Conservation (phyloP, 768 basidiomycete species). For the Termitomyces bulborhizus region DNA sequence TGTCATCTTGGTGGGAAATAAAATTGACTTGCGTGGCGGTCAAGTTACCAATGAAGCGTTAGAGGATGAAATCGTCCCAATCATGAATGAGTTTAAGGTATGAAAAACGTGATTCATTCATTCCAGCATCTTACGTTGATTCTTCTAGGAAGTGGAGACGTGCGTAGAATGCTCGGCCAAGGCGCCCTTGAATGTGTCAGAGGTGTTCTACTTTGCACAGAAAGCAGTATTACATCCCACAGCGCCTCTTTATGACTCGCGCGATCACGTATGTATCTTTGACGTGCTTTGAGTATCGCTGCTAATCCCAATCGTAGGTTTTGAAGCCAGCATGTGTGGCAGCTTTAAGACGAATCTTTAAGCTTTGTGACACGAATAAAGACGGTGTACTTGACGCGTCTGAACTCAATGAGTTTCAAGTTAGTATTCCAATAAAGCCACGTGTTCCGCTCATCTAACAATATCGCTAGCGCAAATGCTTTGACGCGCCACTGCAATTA, state of each 20-base stretch:
- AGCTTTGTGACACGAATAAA: slow-evolving; percentile 91
- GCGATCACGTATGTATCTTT: slow-evolving; percentile 70
- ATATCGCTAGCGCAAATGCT: slow-evolving; percentile 76
- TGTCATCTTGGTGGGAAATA: slow-evolving; percentile 96
- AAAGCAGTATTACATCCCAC: slow-evolving; percentile 97
- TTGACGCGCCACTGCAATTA: slow-evolving; percentile 84
- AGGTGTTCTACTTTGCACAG: slow-evolving; percentile 98
- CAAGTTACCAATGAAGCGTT: slow-evolving; percentile 91
- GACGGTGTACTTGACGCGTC: slow-evolving; percentile 86
- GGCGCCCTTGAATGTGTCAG: slow-evolving; percentile 85
- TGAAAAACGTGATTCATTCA: slow-evolving; percentile 9
- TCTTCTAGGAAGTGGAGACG: slow-evolving; percentile 90
- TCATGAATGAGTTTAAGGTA: slow-evolving; percentile 99
- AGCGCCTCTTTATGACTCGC: slow-evolving; percentile 92
- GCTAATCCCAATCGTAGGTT: slow-evolving; percentile 40
- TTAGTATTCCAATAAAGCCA: slow-evolving; percentile 25
- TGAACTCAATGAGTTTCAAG: slow-evolving; percentile 97
- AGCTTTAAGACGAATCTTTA: slow-evolving; percentile 91
- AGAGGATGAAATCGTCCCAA: slow-evolving; percentile 91
- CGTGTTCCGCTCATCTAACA: slow-evolving; percentile 1
- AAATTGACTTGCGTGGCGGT: slow-evolving; percentile 92
- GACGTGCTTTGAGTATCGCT: slow-evolving; percentile 2
- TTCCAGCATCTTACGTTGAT: slow-evolving; percentile 5
- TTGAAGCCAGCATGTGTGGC: slow-evolving; percentile 89
- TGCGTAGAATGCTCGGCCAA: slow-evolving; percentile 97